These are phyloP conservation scores for Rhododendron vialii DNA, from an alignment of 148 eudicot species.

Conservation along the genomic window DNA sequence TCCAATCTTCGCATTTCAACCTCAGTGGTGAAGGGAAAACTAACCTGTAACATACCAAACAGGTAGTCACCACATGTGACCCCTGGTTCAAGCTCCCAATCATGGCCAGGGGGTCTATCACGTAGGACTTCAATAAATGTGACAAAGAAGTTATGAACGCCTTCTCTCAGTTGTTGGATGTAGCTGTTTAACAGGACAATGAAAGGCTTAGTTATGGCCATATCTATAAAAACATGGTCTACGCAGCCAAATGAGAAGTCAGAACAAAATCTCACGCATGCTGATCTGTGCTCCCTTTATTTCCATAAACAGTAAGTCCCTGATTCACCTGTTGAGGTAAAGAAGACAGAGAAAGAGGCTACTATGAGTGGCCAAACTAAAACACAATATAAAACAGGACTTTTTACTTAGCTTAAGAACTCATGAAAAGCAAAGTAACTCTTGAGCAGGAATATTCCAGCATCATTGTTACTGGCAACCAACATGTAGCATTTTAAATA, in stretches of 20 bases:
- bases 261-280: constrained; percentile 71
- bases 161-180: constrained; percentile 98
- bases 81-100: constrained; percentile 99
- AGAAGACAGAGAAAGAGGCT: neutral
- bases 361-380: neutral
- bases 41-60: constrained; percentile 96
- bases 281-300: constrained; percentile 99
- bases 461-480: neutral
- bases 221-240: neutral
- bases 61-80: constrained; percentile 99
- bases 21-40: neutral
- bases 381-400: neutral
- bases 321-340: constrained; percentile 69
- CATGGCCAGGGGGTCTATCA: constrained; percentile 99
- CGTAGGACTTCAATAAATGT: constrained; percentile 96
- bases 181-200: constrained; percentile 44
- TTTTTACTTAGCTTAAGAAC: neutral
- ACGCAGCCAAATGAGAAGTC: neutral
- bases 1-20: neutral
- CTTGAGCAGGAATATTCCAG: neutral
- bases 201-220: neutral
- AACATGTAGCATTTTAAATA: neutral
- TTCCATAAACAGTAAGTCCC: constrained; percentile 90
- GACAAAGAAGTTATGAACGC: constrained; percentile 96
- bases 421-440: neutral